Percentiles rank a stretch among this genome's conserved stretches.
phyloP scores from a whole-genome alignment of 2,329 filamentous ascomycete genomes.

The Dothistroma septosporum region DNA sequence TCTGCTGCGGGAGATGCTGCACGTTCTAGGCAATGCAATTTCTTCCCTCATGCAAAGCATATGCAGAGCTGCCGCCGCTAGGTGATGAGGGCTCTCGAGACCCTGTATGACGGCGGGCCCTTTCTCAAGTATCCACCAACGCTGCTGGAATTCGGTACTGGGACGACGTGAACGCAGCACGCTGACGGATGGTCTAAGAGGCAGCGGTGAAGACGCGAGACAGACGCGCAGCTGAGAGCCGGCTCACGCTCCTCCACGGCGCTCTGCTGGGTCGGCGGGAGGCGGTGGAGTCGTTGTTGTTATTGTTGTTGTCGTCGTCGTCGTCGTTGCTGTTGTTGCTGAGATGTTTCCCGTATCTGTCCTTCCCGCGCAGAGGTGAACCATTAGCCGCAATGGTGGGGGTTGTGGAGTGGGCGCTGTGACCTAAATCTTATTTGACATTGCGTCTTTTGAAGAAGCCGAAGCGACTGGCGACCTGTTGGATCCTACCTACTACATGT shows the following conservation, averaged over 20 bases:
- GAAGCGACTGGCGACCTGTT: background rate
- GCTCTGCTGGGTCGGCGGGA: background rate
- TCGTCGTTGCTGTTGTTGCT: too few relatives aligned
- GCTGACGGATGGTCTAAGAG: background rate
- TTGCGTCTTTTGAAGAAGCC: background rate
- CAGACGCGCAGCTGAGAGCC: background rate
- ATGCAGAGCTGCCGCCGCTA: background rate
- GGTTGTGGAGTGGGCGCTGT: background rate
- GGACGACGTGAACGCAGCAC: background rate
- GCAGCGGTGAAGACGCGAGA: background rate
- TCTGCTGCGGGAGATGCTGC: slow-evolving; percentile 3
- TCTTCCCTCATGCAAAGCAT: background rate
- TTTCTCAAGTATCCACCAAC: background rate
- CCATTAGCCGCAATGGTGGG: background rate
- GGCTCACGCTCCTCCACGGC: background rate
- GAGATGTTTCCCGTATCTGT: too few relatives aligned
- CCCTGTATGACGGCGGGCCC: background rate
- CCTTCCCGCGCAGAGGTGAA: background rate
- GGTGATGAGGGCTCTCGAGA: slow-evolving; percentile 2
- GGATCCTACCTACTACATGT: too few relatives aligned
- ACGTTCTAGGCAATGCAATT: background rate
- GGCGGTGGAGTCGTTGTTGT: background rate
- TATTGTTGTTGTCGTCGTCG: too few relatives aligned
- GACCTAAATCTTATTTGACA: background rate
- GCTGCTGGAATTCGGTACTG: background rate